These are phyloP conservation scores for Rosa rugosa DNA, from an alignment of 306 rosid genomes.

Conservation along the genomic window DNA sequence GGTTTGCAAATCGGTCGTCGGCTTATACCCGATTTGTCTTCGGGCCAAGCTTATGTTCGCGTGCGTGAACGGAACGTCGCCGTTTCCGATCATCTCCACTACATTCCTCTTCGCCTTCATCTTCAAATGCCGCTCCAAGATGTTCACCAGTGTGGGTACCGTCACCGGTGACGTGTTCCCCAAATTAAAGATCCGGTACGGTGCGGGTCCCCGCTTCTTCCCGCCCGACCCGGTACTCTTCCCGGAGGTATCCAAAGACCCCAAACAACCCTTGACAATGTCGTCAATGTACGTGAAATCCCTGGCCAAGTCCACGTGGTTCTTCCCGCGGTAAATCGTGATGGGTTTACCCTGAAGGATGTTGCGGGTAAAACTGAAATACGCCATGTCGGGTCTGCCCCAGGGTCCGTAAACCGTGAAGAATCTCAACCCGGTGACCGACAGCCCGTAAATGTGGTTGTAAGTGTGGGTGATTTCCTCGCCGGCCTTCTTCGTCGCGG, in stretches of 20 bases:
- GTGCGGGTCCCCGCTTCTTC: conserved; percentile 63
- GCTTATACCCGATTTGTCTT: conserved; percentile 70
- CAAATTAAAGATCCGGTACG: conserved; percentile 71
- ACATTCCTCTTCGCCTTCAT: conserved; percentile 72
- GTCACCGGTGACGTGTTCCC: conserved; percentile 91
- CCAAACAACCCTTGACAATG: conserved; percentile 78
- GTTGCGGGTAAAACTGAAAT: conserved; percentile 68
- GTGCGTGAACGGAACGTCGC: conserved; percentile 90
- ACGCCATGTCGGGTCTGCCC: conserved; percentile 97
- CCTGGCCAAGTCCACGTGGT: conserved; percentile 68
- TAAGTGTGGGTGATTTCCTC: conserved; percentile 85
- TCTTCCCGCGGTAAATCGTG: conserved; percentile 78
- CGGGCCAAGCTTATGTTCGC: conserved; percentile 75
- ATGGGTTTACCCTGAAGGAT: conserved; percentile 86
- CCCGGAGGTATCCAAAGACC: conserved; percentile 67
- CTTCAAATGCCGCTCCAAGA: conserved; percentile 74
- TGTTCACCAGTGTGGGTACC: conserved; percentile 70
- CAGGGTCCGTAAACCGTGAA: conserved; percentile 93
- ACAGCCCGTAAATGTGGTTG: conserved; percentile 76
- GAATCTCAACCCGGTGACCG: conserved; percentile 77
- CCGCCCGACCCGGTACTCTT: conserved; percentile 91
- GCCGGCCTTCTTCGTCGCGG: conserved; percentile 90
- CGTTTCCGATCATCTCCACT: conserved; percentile 94
- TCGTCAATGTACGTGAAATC: conserved; percentile 86
- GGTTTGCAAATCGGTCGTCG: conserved; percentile 84